A percentile compares a stretch with the other conserved stretches of the same genome.
phyloP scores from a whole-genome alignment of 2,329 filamentous ascomycete genomes.

The Metarhizium sp. region DNA sequence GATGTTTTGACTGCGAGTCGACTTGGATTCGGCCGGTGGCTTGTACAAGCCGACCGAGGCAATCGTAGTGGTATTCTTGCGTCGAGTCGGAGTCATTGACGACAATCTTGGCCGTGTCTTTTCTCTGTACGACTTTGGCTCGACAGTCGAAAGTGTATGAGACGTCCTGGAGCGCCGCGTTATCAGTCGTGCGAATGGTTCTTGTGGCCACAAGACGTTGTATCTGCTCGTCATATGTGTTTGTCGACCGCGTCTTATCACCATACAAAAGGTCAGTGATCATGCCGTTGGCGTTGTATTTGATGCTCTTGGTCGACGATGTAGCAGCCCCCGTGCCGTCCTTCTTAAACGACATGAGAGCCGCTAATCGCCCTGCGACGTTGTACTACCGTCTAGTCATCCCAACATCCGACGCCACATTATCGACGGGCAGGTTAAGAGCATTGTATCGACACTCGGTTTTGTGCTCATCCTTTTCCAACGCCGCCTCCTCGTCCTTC shows the following conservation, averaged over 20 bases:
- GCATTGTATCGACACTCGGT: not conserved
- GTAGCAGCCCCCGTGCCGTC: no score
- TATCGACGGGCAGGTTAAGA: not conserved
- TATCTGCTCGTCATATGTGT: not conserved
- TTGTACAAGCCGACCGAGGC: not conserved
- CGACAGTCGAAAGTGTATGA: not conserved
- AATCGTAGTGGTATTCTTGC: not conserved
- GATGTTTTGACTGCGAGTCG: not conserved
- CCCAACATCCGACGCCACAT: no score
- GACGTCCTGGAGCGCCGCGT: not conserved
- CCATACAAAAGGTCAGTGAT: not conserved
- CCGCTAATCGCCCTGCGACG: not conserved
- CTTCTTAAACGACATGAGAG: not conserved
- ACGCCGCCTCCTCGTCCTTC: not conserved
- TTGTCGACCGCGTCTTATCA: not conserved
- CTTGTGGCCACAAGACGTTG: not conserved
- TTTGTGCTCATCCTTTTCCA: not conserved
- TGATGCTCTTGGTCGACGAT: not conserved
- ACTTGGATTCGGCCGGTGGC: not conserved
- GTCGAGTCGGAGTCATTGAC: not conserved
- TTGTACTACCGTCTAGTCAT: not conserved
- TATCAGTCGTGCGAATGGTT: not conserved
- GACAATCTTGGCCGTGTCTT: not conserved
- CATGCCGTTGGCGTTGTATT: not conserved
- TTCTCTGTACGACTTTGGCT: not conserved